Evolutionary conservation across 2,329 filamentous ascomycete genomes (phyloP), one percentile per base, ranked within the genome.

Genomic region (Arthroderma sp.): DNA sequence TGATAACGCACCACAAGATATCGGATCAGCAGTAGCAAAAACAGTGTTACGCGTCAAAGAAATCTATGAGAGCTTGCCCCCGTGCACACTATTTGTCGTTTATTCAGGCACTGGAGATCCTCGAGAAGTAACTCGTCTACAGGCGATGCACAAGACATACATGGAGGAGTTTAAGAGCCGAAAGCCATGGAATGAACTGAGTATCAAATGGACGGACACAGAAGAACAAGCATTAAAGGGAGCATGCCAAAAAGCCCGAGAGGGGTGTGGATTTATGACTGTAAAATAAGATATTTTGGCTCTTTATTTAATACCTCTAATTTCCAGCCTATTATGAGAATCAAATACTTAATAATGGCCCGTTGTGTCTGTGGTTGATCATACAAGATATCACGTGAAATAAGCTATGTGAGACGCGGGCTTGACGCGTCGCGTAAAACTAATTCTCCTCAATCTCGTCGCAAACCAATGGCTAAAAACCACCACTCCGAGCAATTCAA

Each of bases 41-140:
- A 78, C 75, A 0, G 66, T 76, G 33, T 56, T 63, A 8, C 61
- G 68, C 43, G 74, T 82, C 47, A 56, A 60, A 22, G 61, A 62
- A 7, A 68, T 81, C 45, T 77, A 73, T 56, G 68, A 74, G 2
- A 65, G 68, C 5, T 62, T 81, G 29, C 76, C 77, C 9, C 65
- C 68, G 4, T 75, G 74, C 54, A 80, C 77, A 1, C 69, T 78
- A 6, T 70, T 81, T 44, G 68, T 82, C 29, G 71, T 81, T 29
- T 81, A 80, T 58, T 76, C 72, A 46, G 78, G 78, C n/a, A 78
- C 75, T 2, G 75, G 75, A 29, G 76, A 81, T 54, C 77, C 77
- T 27, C 65, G 74, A 29, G 72, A 77, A 45, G 66, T 77, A 37
- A 62, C 67, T 36, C 69, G 73, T 29, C 58, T 80, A 52, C 75